Percentiles rank a stretch among this genome's conserved stretches.
These are phyloP conservation scores for Neodidymelliopsis sp. DNA, from an alignment of 2,329 filamentous ascomycete genomes.

Conservation along the genomic window DNA sequence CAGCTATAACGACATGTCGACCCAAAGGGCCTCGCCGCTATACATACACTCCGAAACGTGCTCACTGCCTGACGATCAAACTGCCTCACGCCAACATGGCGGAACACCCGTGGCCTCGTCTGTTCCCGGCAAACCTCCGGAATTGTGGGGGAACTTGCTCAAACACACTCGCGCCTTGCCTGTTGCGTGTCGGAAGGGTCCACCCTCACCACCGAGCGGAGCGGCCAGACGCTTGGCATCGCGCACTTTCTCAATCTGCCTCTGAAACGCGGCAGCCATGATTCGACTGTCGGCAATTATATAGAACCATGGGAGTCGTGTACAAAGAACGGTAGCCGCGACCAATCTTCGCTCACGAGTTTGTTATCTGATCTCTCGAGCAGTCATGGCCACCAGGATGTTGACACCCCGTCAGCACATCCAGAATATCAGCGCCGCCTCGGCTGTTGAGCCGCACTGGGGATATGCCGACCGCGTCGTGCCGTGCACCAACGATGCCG, in stretches of 20 bases:
- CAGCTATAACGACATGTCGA: background rate
- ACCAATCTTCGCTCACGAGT: conserved; percentile 20
- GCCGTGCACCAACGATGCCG: conserved; percentile 65
- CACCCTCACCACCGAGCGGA: conserved; percentile 15
- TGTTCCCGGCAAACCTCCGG: conserved; percentile 13
- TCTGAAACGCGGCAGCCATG: conserved; percentile 14
- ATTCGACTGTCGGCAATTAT: conserved; percentile 22
- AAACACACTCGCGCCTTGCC: conserved; percentile 36
- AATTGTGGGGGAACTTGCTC: conserved; percentile 44
- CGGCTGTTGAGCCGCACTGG: conserved; percentile 59
- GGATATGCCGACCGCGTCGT: conserved; percentile 62
- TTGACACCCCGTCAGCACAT: conserved; percentile 25
- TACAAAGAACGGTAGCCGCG: conserved; percentile 7
- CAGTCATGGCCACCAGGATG: conserved; percentile 30
- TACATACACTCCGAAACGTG: conserved; percentile 18
- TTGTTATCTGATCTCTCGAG: conserved; percentile 15
- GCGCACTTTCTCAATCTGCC: conserved; percentile 16
- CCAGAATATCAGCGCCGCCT: conserved; percentile 54
- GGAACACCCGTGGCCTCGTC: conserved; percentile 8
- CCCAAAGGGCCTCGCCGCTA: conserved; percentile 14
- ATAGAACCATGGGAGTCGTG: conserved; percentile 16
- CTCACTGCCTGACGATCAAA: conserved; percentile 11
- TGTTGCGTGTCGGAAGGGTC: background rate
- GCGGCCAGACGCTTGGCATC: conserved; percentile 29
- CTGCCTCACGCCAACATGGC: conserved; percentile 13